Evolutionary conservation across 2,329 filamentous ascomycete genomes (phyloP), one percentile per base, ranked within the genome.

Genomic region (Trichoderma koningii): DNA sequence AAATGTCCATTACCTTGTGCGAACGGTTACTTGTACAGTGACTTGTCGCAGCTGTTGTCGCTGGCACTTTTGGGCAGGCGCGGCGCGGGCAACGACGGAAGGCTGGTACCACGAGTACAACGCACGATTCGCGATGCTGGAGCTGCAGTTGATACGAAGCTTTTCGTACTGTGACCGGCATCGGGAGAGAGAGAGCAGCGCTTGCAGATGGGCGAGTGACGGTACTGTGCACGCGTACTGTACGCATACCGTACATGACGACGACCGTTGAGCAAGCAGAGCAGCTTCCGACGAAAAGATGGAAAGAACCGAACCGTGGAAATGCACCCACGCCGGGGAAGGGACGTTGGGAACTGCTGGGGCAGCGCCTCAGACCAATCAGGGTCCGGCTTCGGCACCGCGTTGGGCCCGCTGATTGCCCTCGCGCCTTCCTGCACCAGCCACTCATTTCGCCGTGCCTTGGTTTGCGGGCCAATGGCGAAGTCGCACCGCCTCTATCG

Each of bases 401-500:
- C 63, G 56, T 65, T 44, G 55, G 56, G 28, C 34, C 41, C 28
- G 23, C 48, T 28, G 26, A 52, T 38, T 65, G 55, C 28, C 23
- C 42, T 50, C 57, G 51, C 57, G 52, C 57, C 64, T 62, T 52
- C 55, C 60, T 52, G 64, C 57, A 63, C 56, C 57, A 66, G 57
- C 64, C 64, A 66, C 64, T 59, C 51, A 66, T 63, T 62, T 66
- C 56, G 28, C 30, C 41, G 38, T 38, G 47, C 59, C 48, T 52
- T 52, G 48, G 48, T 28, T 38, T 30, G 48, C 48, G 48, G 34
- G 47, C 48, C 59, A 53, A 53, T 62, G 26, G 41, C 38, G 26
- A 23, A 47, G 21, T 21, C 10, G 48, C 48, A 52, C 17, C 26
- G 48, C 48, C 26, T 30, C 23, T 30, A 52, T 28, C 28, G 47